Conservation (phyloP, 2,329 filamentous ascomycete genomes). For the Nemania sp. region DNA sequence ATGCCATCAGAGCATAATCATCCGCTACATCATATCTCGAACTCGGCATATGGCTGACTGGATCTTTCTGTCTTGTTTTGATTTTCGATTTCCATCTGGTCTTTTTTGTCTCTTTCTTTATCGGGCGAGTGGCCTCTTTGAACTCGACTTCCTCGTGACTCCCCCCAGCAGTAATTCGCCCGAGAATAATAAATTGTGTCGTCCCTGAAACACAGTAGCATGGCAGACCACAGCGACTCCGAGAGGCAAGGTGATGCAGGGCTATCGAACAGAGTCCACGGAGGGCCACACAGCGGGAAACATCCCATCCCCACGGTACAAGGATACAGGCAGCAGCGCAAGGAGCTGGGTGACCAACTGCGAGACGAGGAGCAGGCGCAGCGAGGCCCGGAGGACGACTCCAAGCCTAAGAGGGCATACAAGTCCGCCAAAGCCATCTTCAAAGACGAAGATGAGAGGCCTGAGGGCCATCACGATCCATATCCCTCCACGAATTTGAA, state of each 20-base stretch:
- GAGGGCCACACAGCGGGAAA: conserved; percentile 34
- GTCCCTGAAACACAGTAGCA: neutral
- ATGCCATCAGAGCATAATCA: conserved; percentile 6
- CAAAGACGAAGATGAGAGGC: conserved; percentile 39
- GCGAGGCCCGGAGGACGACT: conserved; percentile 42
- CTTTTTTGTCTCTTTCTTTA: neutral
- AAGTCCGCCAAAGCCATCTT: conserved; percentile 45
- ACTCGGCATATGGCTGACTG: neutral
- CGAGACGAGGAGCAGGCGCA: conserved; percentile 42
- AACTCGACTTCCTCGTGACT: neutral
- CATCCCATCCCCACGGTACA: conserved; percentile 51
- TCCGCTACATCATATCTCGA: neutral
- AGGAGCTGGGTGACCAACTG: conserved; percentile 48
- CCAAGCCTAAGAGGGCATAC: conserved; percentile 43
- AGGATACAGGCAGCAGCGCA: conserved; percentile 52
- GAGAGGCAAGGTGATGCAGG: conserved; percentile 25
- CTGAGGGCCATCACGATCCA: conserved; percentile 39
- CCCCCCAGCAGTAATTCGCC: neutral
- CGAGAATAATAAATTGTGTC: neutral
- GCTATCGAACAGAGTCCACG: conserved; percentile 26
- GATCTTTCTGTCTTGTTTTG: neutral
- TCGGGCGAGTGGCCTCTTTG: neutral
- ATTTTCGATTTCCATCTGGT: too few relatives aligned
- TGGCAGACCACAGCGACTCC: conserved; percentile 29
- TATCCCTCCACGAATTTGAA: conserved; percentile 46